These are phyloP conservation scores for Sabuloglossum arenarium DNA, from an alignment of 495 filamentous ascomycete species.

Conservation along the genomic window DNA sequence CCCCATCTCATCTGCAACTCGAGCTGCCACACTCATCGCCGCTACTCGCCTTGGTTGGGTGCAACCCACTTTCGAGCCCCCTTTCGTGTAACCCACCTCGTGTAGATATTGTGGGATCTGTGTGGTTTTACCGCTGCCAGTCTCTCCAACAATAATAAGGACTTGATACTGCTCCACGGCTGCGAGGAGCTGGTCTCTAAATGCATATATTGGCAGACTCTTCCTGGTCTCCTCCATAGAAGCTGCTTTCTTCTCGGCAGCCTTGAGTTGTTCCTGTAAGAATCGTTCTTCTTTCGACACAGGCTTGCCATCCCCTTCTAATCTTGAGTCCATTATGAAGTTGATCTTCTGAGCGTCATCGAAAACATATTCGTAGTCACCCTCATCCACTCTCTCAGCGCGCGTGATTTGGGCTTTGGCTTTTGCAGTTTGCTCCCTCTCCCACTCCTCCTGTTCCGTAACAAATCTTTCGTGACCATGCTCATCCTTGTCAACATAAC, in stretches of 20 bases:
- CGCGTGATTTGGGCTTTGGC: slow-evolving; percentile 71
- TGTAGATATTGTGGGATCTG: slow-evolving; percentile 78
- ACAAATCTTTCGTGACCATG: slow-evolving; percentile 74
- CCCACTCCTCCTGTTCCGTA: slow-evolving; percentile 94
- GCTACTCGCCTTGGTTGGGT: slow-evolving; percentile 91
- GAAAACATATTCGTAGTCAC: slow-evolving; percentile 86
- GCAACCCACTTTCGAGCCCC: slow-evolving; percentile 45
- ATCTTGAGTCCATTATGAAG: slow-evolving; percentile 55
- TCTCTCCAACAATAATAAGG: slow-evolving; percentile 72
- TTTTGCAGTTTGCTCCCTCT: slow-evolving; percentile 73
- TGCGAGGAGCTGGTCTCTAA: slow-evolving; percentile 23
- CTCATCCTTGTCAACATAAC: slow-evolving; percentile 78
- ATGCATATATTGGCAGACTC: slow-evolving; percentile 75
- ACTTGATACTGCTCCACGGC: slow-evolving; percentile 57
- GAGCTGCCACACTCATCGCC: slow-evolving; percentile 85
- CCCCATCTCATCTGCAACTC: slow-evolving; percentile 89
- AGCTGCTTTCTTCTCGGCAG: slow-evolving; percentile 63
- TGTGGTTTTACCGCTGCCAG: slow-evolving; percentile 80
- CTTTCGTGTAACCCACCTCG: slow-evolving; percentile 25
- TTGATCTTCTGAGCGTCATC: slow-evolving; percentile 77
- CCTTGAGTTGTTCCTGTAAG: slow-evolving; percentile 60
- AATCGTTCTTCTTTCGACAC: slow-evolving; percentile 60
- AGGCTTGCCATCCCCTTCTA: slow-evolving; percentile 43
- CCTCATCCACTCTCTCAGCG: slow-evolving; percentile 55
- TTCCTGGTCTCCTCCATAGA: slow-evolving; percentile 85